Evolutionary conservation across 768 basidiomycete genomes (phyloP), one percentile per base, ranked within the genome.

Genomic region (Leccinellum albellum): DNA sequence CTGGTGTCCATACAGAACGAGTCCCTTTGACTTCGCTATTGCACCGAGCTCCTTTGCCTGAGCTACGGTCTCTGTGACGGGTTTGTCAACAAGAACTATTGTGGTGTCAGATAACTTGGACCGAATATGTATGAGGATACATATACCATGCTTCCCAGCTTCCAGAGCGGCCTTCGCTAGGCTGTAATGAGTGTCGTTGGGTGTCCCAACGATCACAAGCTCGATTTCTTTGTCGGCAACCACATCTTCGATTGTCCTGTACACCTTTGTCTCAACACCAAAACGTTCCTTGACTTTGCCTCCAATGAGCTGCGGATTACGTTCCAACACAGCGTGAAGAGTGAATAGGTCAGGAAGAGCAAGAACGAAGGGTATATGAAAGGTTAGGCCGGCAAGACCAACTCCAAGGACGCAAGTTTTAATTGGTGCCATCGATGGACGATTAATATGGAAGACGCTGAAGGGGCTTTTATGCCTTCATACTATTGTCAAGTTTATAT

Each of bases 301-400:
- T 6, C 83, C 83, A 29, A 79, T 75, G 0, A 78, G 69, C 31
- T 75, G 67, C 1, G 90, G 88, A 63, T 85, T 86, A 51, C 90
- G 80, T 69, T 91, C 85, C 56, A 91, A 76, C 49, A 92, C 86
- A n/a, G 89, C 80, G 62, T 85, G 78, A 33, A 93, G 81, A 9
- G 73, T 80, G 76, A 91, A 92, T 50, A 83, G 72, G 24, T 87
- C 75, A 0, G 89, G 86, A 20, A 88, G 77, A 3, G 88, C 83
- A 54, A 87, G 80, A 55, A 94, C 74, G 70, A 92, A 88, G 0
- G 92, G 91, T 55, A 86, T 64, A 70, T 94, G 92, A 73, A 94
- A 93, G 3, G 87, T 88, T 40, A 87, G 74, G 33, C 87, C 87
- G 20, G 86, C 79, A 58, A 92, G 82, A 40, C 91, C 91, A 33